Evolutionary conservation across 805 yeast genomes (phyloP).

Genomic region (Sugiyamaella chiloensis): DNA sequence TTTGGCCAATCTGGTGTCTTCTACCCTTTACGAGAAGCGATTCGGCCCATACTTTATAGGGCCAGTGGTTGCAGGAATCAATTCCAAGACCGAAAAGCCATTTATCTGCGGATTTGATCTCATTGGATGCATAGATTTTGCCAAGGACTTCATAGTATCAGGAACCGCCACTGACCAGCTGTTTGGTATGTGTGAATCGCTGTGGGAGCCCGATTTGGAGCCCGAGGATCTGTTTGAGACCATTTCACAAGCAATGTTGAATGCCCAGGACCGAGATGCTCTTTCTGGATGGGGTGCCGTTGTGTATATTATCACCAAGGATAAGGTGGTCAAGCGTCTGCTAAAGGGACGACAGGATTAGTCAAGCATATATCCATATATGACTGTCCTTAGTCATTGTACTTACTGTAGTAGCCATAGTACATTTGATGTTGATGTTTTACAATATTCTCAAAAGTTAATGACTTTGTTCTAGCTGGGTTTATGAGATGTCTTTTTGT

Average conservation of each 20-base stretch:
- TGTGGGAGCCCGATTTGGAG: conserved; percentile 89
- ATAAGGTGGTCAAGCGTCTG: conserved; percentile 80
- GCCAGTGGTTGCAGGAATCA: conserved; percentile 93
- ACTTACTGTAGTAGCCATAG: too few relatives aligned
- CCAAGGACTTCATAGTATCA: conserved; percentile 89
- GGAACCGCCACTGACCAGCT: conserved; percentile 98
- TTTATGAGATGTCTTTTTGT: too few relatives aligned
- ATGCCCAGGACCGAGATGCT: conserved; percentile 96
- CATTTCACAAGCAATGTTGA: conserved; percentile 85
- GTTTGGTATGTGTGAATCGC: conserved; percentile 97
- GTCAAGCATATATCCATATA: too few relatives aligned
- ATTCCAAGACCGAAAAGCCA: conserved; percentile 78
- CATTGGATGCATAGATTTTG: conserved; percentile 94
- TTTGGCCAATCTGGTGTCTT: conserved; percentile 86
- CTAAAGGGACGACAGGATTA: conserved; percentile 95
- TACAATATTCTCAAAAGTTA: too few relatives aligned
- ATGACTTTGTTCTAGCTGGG: too few relatives aligned
- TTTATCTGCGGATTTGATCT: conserved; percentile 93
- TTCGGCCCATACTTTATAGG: conserved; percentile 94
- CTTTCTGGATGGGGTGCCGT: conserved; percentile 98
- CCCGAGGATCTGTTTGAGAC: conserved; percentile 97
- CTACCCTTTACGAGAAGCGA: conserved; percentile 85
- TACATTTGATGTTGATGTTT: too few relatives aligned
- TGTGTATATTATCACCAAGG: conserved; percentile 88
- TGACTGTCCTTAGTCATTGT: too few relatives aligned